Evolutionary conservation across 352 stramenopile genomes (phyloP), one percentile per base, ranked within the genome.

Genomic region (Saprolegnia parasitica): DNA sequence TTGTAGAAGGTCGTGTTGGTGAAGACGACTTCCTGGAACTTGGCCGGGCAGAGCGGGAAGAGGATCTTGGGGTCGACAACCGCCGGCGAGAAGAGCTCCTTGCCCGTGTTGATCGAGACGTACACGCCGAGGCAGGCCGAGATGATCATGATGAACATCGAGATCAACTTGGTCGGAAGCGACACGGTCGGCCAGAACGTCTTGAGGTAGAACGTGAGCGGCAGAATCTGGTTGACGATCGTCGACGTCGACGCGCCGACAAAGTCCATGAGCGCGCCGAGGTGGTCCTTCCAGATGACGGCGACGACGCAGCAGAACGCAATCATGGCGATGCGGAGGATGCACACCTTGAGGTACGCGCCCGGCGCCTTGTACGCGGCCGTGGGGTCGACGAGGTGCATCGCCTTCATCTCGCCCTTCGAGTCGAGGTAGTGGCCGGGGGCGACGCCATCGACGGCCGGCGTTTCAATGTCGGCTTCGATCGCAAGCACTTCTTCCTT

Each of bases 201-300:
- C 57, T 72, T 71, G 21, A 72, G 62, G 35, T 72, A 72, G 37
- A 72, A 72, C 21, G 46, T 65, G 13, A 65, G 35, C 24, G 58
- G 58, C 13, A 65, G 58, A 23, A 65, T 65, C 11, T 60, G 52
- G 52, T 60, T 60, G n/a, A 60, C 52, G 35, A 60, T 77, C n/a
- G 80, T 83, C 46, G 86, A 80, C 55, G 76, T 76, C 67, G 76
- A 90, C 0, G 82, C 82, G 32, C 82, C 82, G 35, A 88, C 76
- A 35, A 90, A 88, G 66, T 88, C 82, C 32, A 75, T 79, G 40
- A 90, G 81, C 64, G 86, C 82, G 11, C 83, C 63, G 39, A 90
- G 86, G 58, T 87, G 78, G 67, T 89, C 77, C 73, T 77, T 74
- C 42, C 81, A 74, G 23, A 76, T 71, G 57, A 84, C 77, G 26